Evolutionary conservation across 768 basidiomycete genomes (phyloP).

Genomic region (Tricholoma sp.): DNA sequence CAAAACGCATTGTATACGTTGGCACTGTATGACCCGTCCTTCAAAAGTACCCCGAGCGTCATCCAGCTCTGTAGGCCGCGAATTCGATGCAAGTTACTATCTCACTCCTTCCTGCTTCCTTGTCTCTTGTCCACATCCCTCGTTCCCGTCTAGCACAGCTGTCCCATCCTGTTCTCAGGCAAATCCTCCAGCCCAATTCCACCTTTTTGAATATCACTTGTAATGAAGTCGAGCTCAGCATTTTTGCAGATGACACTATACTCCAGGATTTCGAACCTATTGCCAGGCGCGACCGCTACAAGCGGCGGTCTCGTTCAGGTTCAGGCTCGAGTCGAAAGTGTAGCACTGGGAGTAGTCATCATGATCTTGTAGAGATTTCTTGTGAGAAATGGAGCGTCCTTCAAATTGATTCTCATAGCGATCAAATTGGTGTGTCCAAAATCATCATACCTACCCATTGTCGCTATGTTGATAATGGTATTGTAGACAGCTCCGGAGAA

Average conservation of each 20-base stretch:
- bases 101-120: conserved; percentile 63
- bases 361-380: conserved; percentile 62
- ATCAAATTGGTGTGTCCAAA: conserved; percentile 50
- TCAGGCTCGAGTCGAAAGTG: conserved; percentile 27
- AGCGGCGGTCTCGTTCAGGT: conserved; percentile 36
- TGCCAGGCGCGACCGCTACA: conserved; percentile 51
- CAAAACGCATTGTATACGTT: background rate
- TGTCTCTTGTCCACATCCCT: conserved; percentile 72
- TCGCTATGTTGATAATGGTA: conserved; percentile 5
- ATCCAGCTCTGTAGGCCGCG: too few species aligned
- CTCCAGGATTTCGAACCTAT: conserved; percentile 58
- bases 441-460: background rate
- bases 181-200: conserved; percentile 62
- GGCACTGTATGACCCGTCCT: background rate
- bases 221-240: conserved; percentile 74
- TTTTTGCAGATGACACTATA: conserved; percentile 59
- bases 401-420: conserved; percentile 76
- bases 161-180: conserved; percentile 58
- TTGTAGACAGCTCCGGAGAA: conserved; percentile 60
- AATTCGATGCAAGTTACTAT: conserved; percentile 48
- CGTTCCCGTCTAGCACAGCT: conserved; percentile 58
- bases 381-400: conserved; percentile 74
- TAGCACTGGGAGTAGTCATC: conserved; percentile 15
- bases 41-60: background rate
- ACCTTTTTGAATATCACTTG: conserved; percentile 71